Evolutionary conservation across 176 grass and related monocot species (phyloP).

Genomic region (Musa schizocarpa): DNA sequence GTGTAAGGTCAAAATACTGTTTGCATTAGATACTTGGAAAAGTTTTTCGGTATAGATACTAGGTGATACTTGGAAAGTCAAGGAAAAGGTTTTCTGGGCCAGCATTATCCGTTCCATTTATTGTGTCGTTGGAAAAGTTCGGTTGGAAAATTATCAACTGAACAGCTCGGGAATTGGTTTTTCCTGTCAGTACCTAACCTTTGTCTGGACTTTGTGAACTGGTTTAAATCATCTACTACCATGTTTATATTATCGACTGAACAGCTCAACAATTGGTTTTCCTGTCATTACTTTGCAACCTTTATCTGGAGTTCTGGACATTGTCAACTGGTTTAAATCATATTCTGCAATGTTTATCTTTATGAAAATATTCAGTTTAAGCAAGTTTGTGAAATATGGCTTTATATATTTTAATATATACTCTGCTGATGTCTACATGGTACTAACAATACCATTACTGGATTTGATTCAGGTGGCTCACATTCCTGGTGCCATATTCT

Average conservation of each 20-base stretch:
- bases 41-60: no score
- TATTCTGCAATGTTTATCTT: background rate
- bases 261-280: background rate
- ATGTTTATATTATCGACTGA: background rate
- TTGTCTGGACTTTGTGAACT: background rate
- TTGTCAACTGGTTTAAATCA: background rate
- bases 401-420: slow-evolving; percentile 6
- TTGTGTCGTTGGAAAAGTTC: background rate
- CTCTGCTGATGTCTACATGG: slow-evolving; percentile 2
- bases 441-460: background rate
- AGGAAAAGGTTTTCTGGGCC: no score
- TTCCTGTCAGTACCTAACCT: background rate
- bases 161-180: background rate
- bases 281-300: background rate
- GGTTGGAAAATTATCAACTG: background rate
- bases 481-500: slow-evolving; percentile 74
- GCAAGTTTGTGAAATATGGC: background rate
- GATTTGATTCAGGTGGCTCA: slow-evolving; percentile 45
- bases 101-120: no score
- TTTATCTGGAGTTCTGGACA: background rate
- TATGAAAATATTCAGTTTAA: background rate
- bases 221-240: no score
- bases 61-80: no score
- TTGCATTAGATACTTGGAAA: no score
- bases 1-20: no score